Percentiles rank a stretch among this genome's conserved stretches.
These are phyloP conservation scores for Cryphonectria japonica DNA, from an alignment of 2,329 filamentous ascomycete genomes.

Conservation along the genomic window DNA sequence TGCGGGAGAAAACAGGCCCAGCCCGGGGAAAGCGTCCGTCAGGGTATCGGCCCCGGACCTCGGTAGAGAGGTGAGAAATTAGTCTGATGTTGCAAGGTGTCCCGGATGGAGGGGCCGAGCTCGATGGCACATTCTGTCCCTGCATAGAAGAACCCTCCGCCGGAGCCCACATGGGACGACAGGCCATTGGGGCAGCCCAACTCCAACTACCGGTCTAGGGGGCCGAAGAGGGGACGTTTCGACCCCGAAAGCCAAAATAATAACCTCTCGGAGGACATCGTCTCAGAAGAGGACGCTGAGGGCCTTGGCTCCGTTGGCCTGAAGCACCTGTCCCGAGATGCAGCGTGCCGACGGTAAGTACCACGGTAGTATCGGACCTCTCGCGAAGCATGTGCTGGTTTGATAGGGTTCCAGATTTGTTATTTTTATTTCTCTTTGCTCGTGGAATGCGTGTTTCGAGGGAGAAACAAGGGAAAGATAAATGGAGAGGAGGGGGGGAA, in stretches of 20 bases:
- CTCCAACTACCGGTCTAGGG: not conserved
- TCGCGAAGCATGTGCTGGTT: not conserved
- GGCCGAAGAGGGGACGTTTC: not conserved
- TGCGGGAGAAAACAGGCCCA: not conserved
- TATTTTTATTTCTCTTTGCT: not conserved
- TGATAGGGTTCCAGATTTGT: not conserved
- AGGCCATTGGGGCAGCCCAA: not conserved
- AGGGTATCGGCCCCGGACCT: not conserved
- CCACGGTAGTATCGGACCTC: not conserved
- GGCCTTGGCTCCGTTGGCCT: not conserved
- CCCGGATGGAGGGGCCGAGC: slow-evolving; percentile 4
- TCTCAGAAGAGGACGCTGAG: not conserved
- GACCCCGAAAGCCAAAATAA: not conserved
- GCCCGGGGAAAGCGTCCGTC: not conserved
- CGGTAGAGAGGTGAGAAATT: not conserved
- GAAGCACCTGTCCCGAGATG: not conserved
- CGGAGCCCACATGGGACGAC: not conserved
- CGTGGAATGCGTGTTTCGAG: not conserved
- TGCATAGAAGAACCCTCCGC: not conserved
- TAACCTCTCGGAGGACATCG: not conserved
- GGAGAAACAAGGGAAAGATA: not conserved
- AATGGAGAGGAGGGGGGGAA: not conserved
- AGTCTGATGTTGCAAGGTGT: not conserved
- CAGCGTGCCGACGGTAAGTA: not conserved
- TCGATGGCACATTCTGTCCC: not conserved